A percentile compares a stretch with the other conserved stretches of the same genome.
Conservation (phyloP, 805 yeast species). For the Lachancea thermotolerans region DNA sequence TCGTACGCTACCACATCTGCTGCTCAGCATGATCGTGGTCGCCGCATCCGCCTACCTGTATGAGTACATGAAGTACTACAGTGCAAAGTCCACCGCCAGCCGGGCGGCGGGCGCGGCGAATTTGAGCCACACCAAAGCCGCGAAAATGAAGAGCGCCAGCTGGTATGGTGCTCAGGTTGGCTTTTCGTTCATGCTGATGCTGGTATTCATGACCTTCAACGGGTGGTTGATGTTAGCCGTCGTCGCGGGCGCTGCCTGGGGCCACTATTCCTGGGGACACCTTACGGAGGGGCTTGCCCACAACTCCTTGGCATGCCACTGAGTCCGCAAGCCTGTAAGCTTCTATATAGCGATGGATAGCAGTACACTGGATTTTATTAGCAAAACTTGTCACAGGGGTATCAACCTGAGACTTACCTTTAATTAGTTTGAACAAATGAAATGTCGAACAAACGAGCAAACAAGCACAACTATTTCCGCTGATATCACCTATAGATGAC, state of each 20-base stretch:
- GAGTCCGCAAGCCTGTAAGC: neutral
- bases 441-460: too few species aligned
- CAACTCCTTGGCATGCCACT: conserved; percentile 22
- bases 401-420: neutral
- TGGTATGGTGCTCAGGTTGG: conserved; percentile 61
- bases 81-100: conserved; percentile 1
- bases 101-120: neutral
- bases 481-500: neutral
- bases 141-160: conserved; percentile 32
- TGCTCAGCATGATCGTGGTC: conserved; percentile 46
- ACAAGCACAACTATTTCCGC: too few species aligned
- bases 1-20: conserved; percentile 41
- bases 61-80: conserved; percentile 39
- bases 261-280: conserved; percentile 55
- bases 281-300: conserved; percentile 13
- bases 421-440: neutral
- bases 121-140: neutral
- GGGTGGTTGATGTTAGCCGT: conserved; percentile 80
- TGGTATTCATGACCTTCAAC: conserved; percentile 80
- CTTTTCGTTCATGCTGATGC: conserved; percentile 66
- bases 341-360: too few species aligned
- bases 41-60: conserved; percentile 47
- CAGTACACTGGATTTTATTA: too few species aligned
- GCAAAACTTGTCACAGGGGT: too few species aligned
- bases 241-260: conserved; percentile 63